These are phyloP conservation scores for Paraleonurus japonicus DNA, from an alignment of 257 asterid species.

Conservation along the genomic window DNA sequence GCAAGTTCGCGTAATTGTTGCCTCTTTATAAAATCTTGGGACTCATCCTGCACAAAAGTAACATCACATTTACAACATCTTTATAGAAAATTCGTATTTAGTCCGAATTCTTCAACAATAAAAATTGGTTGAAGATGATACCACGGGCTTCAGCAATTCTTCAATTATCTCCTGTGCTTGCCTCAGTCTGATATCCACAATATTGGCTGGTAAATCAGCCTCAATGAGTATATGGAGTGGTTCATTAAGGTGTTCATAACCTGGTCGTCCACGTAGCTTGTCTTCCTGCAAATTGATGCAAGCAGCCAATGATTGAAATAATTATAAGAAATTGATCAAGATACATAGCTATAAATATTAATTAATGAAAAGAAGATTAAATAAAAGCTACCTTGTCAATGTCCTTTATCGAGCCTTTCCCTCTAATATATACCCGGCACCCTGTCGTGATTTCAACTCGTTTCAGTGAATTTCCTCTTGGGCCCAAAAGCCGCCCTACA, in stretches of 20 bases:
- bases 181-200: constrained; percentile 74
- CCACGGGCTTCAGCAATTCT: constrained; percentile 96
- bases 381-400: constrained; percentile 75
- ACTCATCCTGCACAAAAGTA: constrained; percentile 66
- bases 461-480: constrained; percentile 95
- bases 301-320: neutral
- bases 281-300: constrained; percentile 61
- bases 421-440: constrained; percentile 95
- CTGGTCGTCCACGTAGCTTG: constrained; percentile 85
- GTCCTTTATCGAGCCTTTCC: constrained; percentile 96
- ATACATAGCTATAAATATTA: neutral
- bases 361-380: constrained; percentile 43
- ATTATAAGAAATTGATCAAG: neutral
- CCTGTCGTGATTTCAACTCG: constrained; percentile 97
- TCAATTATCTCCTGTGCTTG: constrained; percentile 91
- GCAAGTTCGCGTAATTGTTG: constrained; percentile 98
- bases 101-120: neutral
- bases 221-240: constrained; percentile 85
- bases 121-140: constrained; percentile 30
- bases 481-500: constrained; percentile 97
- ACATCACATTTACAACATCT: constrained; percentile 16
- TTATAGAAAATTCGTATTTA: neutral
- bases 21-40: constrained; percentile 85
- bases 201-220: constrained; percentile 87
- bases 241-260: constrained; percentile 93